Evolutionary conservation across 352 stramenopile species (phyloP), one percentile per base, ranked within the genome.

Genomic region (Aphanomyces euteiches): DNA sequence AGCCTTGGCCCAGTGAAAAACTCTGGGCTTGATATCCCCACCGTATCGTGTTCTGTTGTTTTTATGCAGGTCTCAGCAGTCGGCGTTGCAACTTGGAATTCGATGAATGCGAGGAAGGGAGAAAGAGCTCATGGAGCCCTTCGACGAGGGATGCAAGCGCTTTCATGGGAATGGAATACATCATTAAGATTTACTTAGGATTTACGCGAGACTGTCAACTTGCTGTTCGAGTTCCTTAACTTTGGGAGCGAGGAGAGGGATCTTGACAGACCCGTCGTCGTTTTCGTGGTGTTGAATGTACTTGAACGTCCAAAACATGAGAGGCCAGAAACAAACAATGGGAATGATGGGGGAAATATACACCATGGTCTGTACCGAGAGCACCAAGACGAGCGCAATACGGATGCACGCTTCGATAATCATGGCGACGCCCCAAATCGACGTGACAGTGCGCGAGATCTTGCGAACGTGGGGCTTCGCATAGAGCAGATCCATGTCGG

Each of bases 231-330:
- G 19, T n/a, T 61, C 54, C 3, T 61, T 61, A 7, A 37, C 19
- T 2, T 28, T 61, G 28, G 28, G 28, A 12, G 54, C 7, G 54
- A 61, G 54, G 12, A 61, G 34, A 12, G 54, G 54, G 19, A 63
- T 36, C 34, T 47, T 8, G 6, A 56, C 59, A 8, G 10, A 8
- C 8, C 40, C 47, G 13, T 60, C 64, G 19, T 60, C 43, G 13
- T 12, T 19, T 37, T 69, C 63, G 40, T 69, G 64, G 5, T 7
- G 45, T 37, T 41, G 28, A n/a, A 70, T 13, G 40, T 70, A 70
- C 48, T 61, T 47, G 48, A 56, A 70, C 34, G 64, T 61, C 64
- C 64, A 70, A 34, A 39, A 70, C n/a, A 47, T 50, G 4, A 70
- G 17, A 6, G 54, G 21, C 53, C 17, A 40, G n/a, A 70, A 61